Evolutionary conservation across 192 early-diverging fungal genomes (phyloP).

Genomic region (Coemansia sp.): DNA sequence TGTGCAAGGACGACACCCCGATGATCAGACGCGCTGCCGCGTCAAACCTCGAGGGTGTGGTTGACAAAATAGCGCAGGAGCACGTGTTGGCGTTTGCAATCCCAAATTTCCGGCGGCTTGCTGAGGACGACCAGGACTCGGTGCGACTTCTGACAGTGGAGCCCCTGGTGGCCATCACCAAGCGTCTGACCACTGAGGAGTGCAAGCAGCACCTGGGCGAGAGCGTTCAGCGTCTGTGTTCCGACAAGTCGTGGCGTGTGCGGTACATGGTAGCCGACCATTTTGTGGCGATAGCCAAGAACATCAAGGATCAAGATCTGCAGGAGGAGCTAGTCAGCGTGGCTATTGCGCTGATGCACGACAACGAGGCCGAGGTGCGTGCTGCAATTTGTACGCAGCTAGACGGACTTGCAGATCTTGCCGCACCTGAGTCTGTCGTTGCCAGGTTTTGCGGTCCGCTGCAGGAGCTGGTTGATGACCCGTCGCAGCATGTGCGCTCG

Average conservation of each 20-base stretch:
- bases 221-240: conserved; percentile 73
- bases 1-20: conserved; percentile 92
- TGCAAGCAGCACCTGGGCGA: conserved; percentile 74
- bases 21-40: conserved; percentile 97
- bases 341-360: conserved; percentile 87
- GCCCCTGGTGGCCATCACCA: conserved; percentile 84
- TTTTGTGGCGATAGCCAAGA: conserved; percentile 79
- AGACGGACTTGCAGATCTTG: conserved; percentile 67
- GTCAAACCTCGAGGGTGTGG: conserved; percentile 55
- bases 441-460: conserved; percentile 84
- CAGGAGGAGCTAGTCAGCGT: conserved; percentile 84
- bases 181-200: conserved; percentile 74
- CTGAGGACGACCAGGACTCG: conserved; percentile 91
- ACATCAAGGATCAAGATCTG: conserved; percentile 48
- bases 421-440: conserved; percentile 77
- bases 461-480: conserved; percentile 93
- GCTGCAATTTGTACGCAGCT: conserved; percentile 90
- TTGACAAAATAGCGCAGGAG: conserved; percentile 42
- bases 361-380: conserved; percentile 97
- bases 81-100: conserved; percentile 84
- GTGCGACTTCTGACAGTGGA: conserved; percentile 95
- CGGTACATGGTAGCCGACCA: conserved; percentile 99
- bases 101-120: conserved; percentile 82
- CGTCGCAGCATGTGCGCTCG: conserved; percentile 93
- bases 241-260: conserved; percentile 97